Evolutionary conservation across 106 monocot species (phyloP).

Genomic region (Alisma plantagoaquatica): DNA sequence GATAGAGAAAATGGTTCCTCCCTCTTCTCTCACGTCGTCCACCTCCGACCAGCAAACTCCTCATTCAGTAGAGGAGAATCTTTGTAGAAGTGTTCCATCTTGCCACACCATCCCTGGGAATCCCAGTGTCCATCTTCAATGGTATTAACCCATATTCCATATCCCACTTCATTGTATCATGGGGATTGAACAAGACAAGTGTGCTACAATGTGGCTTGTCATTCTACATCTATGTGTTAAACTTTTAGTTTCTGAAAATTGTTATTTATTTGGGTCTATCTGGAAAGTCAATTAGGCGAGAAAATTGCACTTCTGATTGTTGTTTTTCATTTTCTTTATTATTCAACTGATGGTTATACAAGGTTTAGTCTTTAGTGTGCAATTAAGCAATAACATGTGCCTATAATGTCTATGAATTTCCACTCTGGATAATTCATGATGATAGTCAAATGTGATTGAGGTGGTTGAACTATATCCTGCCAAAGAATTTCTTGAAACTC

Average conservation of each 20-base stretch:
- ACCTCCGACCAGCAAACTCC: slow-evolving; percentile 8
- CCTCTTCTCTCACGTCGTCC: slow-evolving; percentile 13
- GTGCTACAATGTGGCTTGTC: background rate
- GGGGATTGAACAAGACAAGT: too few species aligned
- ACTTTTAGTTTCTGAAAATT: too few species aligned
- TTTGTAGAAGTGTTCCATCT: slow-evolving; percentile 23
- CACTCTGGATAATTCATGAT: slow-evolving; percentile 75
- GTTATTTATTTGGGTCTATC: too few species aligned
- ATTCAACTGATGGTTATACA: background rate
- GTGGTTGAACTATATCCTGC: slow-evolving; percentile 49
- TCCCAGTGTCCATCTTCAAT: slow-evolving; percentile 35
- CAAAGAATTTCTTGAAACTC: slow-evolving; percentile 44
- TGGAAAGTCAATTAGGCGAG: background rate
- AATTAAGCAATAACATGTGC: background rate
- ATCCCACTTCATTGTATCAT: too few species aligned
- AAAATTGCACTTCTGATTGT: background rate
- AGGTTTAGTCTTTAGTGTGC: background rate
- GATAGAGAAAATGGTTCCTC: slow-evolving; percentile 62
- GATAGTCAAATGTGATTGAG: slow-evolving; percentile 51
- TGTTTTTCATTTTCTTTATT: background rate
- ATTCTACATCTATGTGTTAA: background rate
- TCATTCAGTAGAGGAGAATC: slow-evolving; percentile 3
- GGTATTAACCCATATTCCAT: slow-evolving; percentile 28
- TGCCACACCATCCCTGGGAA: slow-evolving; percentile 47
- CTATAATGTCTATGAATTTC: background rate